These are phyloP conservation scores for Madurella fahalii DNA, from an alignment of 2,329 filamentous ascomycete genomes.

Conservation along the genomic window DNA sequence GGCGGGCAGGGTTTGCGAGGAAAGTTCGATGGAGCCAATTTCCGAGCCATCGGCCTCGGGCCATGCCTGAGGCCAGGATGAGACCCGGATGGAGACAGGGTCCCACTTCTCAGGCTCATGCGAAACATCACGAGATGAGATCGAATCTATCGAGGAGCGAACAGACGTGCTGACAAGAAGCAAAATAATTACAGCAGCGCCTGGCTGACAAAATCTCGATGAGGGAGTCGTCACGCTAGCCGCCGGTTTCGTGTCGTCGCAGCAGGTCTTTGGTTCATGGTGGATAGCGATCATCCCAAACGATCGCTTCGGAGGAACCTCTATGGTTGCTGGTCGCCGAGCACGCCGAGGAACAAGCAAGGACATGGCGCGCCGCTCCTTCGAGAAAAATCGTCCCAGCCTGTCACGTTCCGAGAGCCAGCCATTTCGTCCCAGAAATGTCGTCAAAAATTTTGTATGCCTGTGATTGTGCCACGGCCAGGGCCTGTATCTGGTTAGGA, in stretches of 20 bases:
- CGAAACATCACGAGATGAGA: conserved; percentile 16
- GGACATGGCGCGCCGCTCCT: conserved; percentile 2
- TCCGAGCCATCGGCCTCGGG: conserved; percentile 24
- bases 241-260: too few species aligned
- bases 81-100: conserved; percentile 16
- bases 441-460: conserved; percentile 12
- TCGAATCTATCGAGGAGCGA: conserved; percentile 3
- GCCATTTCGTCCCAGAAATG: conserved; percentile 8
- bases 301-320: conserved; percentile 7
- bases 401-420: conserved; percentile 5
- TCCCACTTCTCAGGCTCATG: conserved; percentile 15
- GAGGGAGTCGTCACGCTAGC: too few species aligned
- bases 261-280: too few species aligned
- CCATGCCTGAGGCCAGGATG: conserved; percentile 18
- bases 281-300: conserved; percentile 10
- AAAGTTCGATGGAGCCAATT: conserved; percentile 18
- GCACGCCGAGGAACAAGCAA: conserved; percentile 9
- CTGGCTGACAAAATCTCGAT: too few species aligned
- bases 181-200: too few species aligned
- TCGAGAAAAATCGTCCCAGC: conserved; percentile 11
- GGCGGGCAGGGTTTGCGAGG: conserved; percentile 6
- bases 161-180: background rate
- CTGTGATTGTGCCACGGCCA: conserved; percentile 7
- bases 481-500: conserved; percentile 11
- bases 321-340: conserved; percentile 7